A percentile compares a stretch with the other conserved stretches of the same genome.
Evolutionary conservation across 768 basidiomycete species (phyloP).

Genomic region (Kwoniella sp.): DNA sequence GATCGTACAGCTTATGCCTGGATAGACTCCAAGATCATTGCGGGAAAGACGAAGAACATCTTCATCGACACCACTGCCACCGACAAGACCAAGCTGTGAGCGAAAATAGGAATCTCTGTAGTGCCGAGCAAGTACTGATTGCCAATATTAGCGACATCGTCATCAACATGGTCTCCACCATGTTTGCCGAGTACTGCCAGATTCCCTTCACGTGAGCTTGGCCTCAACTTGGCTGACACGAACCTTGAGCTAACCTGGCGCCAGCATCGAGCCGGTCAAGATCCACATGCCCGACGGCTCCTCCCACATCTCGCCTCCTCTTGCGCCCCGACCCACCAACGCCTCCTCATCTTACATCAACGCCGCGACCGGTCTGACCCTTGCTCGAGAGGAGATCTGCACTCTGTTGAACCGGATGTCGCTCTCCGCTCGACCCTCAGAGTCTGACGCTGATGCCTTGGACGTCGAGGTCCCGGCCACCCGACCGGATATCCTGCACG

Average conservation of each 20-base stretch:
- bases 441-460: conserved; percentile 64
- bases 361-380: conserved; percentile 81
- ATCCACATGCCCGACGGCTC: conserved; percentile 74
- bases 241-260: no score
- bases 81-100: conserved; percentile 81
- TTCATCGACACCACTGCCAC: conserved; percentile 97
- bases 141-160: conserved; percentile 64
- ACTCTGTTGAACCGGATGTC: conserved; percentile 80
- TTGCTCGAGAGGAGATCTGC: conserved; percentile 64
- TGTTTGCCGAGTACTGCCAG: conserved; percentile 96
- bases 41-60: conserved; percentile 83
- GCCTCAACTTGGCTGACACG: not conserved
- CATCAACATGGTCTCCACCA: conserved; percentile 86
- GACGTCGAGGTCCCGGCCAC: conserved; percentile 80
- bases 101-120: no score
- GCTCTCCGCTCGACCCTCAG: conserved; percentile 58
- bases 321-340: conserved; percentile 65
- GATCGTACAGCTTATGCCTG: conserved; percentile 1
- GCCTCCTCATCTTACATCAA: conserved; percentile 90
- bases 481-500: conserved; percentile 95
- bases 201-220: conserved; percentile 79
- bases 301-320: conserved; percentile 70
- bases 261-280: conserved; percentile 87
- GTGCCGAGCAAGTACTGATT: no score
- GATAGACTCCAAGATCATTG: conserved; percentile 76